These are phyloP conservation scores for Termitomyces bulborhizus DNA, from an alignment of 768 basidiomycete species.

Conservation along the genomic window DNA sequence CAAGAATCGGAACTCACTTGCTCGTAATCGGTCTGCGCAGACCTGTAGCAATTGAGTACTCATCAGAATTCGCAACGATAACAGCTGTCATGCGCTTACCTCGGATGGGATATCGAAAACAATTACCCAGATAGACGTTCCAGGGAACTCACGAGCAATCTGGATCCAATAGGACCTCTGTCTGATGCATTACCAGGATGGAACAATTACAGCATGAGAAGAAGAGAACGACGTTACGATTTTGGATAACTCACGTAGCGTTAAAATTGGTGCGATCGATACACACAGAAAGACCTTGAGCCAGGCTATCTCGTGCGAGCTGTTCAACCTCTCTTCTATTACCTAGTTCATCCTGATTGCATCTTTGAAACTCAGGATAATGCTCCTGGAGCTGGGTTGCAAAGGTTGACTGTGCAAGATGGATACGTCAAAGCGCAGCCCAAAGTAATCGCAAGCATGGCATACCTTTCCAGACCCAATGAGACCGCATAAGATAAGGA, in stretches of 20 bases:
- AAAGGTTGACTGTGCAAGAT: slow-evolving; percentile 47
- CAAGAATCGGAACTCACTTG: slow-evolving; percentile 37
- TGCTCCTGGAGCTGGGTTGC: slow-evolving; percentile 60
- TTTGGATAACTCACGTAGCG: slow-evolving; percentile 39
- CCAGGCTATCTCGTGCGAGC: slow-evolving; percentile 44
- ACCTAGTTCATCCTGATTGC: slow-evolving; percentile 80
- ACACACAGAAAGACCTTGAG: slow-evolving; percentile 63
- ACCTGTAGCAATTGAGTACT: slow-evolving; percentile 29
- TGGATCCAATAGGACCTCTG: slow-evolving; percentile 71
- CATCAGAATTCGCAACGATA: slow-evolving; percentile 5
- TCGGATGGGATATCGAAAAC: slow-evolving; percentile 75
- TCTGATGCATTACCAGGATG: slow-evolving; percentile 24
- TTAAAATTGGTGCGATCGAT: slow-evolving; percentile 79
- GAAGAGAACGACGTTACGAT: background rate
- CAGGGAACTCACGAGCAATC: slow-evolving; percentile 63
- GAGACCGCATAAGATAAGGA: slow-evolving; percentile 69
- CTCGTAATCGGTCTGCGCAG: slow-evolving; percentile 54
- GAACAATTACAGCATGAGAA: slow-evolving; percentile 8
- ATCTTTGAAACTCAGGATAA: slow-evolving; percentile 58
- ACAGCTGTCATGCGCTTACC: slow-evolving; percentile 32
- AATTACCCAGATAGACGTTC: slow-evolving; percentile 62
- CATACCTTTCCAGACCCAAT: slow-evolving; percentile 70
- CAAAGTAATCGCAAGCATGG: background rate
- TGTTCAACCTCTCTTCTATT: slow-evolving; percentile 59
- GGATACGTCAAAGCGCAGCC: background rate